Base-by-base conservation (phyloP, 495 filamentous ascomycete genomes). In the Tetracladium setigerum region DNA sequence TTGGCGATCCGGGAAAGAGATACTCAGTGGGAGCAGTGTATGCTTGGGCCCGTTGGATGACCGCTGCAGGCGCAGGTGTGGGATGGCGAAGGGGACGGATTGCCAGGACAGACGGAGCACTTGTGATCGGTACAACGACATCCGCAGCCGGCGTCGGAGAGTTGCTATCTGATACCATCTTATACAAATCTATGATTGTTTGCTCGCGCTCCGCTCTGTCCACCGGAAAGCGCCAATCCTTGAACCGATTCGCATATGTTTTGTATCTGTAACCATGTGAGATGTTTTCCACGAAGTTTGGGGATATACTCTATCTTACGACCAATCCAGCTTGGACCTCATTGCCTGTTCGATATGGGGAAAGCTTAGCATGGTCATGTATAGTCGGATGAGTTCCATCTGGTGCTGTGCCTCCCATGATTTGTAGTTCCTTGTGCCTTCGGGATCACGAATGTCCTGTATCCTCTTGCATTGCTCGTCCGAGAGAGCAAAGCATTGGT, bases 341-440 rank as follows among this genome's bases (percentile, higher is more conserved):
- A 53, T 53, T 15, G n/a, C 15, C 10, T 48, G 32, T 37, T 46
- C 37, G 24, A 53, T 43, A 19, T 47, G 44, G 5, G 44, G 44
- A 43, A 53, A 53, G 39, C 50, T 53, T 37, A 39, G 16, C 50
- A 53, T 53, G n/a, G 50, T 44, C 50, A 53, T 53, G 22, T 53
- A 53, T 13, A 47, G 40, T 1, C 50, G 50, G 6, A 53, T 38
- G 2, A 53, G 45, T 11, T 53, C 45, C 1, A 33, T 17, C 33
- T 53, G 50, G 32, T 53, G 44, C 5, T 31, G 38, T 17, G 22
- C 27, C 19, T 53, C 50, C 50, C 50, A 53, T 22, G 43, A 43
- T 5, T 34, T 33, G 16, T 53, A 33, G 11, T 44, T 45, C 12
- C 50, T 30, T 4, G 16, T 19, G 11, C 45, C 45, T 10, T 53